Conservation (phyloP, 2,329 filamentous ascomycete species). For the Diplodia intermedia region DNA sequence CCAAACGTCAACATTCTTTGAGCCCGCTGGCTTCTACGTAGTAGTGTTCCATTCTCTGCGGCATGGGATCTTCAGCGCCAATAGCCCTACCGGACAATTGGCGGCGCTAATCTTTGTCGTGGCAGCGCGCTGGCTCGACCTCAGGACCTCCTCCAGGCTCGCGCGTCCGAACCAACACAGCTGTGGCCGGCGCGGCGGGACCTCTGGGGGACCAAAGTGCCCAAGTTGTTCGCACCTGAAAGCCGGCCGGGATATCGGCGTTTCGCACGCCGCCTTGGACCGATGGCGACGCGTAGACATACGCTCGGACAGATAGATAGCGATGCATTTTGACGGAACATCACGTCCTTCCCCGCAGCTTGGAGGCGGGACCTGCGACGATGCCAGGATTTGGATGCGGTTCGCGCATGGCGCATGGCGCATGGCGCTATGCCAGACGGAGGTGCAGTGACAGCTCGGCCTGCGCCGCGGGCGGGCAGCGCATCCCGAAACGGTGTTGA, state of each 20-base stretch:
- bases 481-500: not conserved
- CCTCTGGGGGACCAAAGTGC: constrained; percentile 15
- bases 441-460: constrained; percentile 11
- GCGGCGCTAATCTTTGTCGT: constrained; percentile 21
- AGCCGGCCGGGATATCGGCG: not conserved
- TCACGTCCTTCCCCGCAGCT: constrained; percentile 1
- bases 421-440: constrained; percentile 14
- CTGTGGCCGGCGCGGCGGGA: constrained; percentile 11
- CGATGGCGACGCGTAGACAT: not conserved
- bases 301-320: not conserved
- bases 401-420: constrained; percentile 12
- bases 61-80: constrained; percentile 18
- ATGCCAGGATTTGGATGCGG: constrained; percentile 1
- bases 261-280: not conserved
- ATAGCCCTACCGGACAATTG: constrained; percentile 7
- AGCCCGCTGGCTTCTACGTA: not conserved
- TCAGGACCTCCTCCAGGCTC: constrained; percentile 20
- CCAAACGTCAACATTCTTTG: constrained; percentile 4
- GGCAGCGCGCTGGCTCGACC: constrained; percentile 20
- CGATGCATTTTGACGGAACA: not conserved
- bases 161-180: constrained; percentile 21
- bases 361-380: constrained; percentile 1
- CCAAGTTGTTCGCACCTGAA: not conserved
- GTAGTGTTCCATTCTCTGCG: not conserved
- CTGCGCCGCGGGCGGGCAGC: constrained; percentile 7